Conservation (phyloP, 805 yeast genomes). For the Barnettozyma populi region DNA sequence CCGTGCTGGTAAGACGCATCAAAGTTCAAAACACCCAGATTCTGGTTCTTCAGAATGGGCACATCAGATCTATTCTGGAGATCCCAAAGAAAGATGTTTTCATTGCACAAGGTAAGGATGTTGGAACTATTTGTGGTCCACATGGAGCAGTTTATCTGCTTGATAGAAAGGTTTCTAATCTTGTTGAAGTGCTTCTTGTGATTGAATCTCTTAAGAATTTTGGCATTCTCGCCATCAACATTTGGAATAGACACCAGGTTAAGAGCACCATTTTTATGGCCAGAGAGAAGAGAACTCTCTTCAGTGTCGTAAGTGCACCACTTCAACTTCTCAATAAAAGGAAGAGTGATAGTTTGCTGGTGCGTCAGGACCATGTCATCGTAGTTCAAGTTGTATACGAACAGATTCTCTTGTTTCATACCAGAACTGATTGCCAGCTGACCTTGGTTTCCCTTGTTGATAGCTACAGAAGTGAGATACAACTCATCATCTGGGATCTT, state of each 20-base stretch:
- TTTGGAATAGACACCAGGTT: constrained; percentile 69
- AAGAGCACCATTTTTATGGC: constrained; percentile 70
- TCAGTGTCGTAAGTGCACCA: constrained; percentile 42
- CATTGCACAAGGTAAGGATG: constrained; percentile 59
- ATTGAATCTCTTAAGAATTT: constrained; percentile 71
- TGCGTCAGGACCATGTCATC: constrained; percentile 42
- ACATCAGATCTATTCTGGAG: constrained; percentile 47
- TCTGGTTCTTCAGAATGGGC: constrained; percentile 51
- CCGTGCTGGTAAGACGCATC: constrained; percentile 46
- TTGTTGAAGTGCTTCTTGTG: constrained; percentile 58
- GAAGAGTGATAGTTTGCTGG: constrained; percentile 52
- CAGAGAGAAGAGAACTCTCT: constrained; percentile 50
- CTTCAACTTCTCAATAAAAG: constrained; percentile 46
- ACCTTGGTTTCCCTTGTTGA: constrained; percentile 22
- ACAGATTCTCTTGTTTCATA: constrained; percentile 38
- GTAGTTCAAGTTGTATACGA: constrained; percentile 43
- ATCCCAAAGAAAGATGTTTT: constrained; percentile 76
- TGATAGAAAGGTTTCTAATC: constrained; percentile 12
- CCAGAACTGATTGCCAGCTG: constrained; percentile 52
- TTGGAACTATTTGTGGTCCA: constrained; percentile 22
- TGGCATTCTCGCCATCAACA: constrained; percentile 51
- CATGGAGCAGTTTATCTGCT: constrained; percentile 19
- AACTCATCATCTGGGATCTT: constrained; percentile 29
- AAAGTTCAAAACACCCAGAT: constrained; percentile 45
- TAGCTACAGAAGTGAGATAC: constrained; percentile 41